Conservation (phyloP, 805 yeast species). For the Scheffersomyces ergatensis region DNA sequence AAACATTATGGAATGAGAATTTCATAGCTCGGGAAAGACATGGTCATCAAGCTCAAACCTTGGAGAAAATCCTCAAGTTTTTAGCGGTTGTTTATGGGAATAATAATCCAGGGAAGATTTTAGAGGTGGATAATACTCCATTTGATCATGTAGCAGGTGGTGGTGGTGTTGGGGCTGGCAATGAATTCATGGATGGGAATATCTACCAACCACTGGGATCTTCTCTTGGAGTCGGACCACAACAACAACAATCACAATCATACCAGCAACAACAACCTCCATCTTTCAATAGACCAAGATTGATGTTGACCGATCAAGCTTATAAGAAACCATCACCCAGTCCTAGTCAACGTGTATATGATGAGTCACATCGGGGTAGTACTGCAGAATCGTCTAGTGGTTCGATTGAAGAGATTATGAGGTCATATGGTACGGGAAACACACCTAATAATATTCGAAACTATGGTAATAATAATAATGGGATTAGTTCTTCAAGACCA, state of each 20-base stretch:
- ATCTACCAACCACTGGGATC: constrained; percentile 3
- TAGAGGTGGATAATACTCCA: constrained; percentile 28
- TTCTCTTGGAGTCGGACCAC: not conserved
- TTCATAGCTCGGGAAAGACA: constrained; percentile 80
- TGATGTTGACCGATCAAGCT: constrained; percentile 42
- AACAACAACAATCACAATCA: constrained; percentile 5
- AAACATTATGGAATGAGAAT: constrained; percentile 88
- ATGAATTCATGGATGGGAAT: constrained; percentile 4
- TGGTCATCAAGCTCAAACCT: constrained; percentile 79
- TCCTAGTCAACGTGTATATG: not conserved
- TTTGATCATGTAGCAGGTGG: constrained; percentile 7
- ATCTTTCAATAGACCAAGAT: constrained; percentile 29
- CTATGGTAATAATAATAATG: not conserved
- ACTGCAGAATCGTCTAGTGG: constrained; percentile 9
- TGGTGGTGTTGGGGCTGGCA: not conserved
- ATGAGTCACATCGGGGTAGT: not conserved
- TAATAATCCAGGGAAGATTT: constrained; percentile 46
- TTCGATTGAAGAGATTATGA: constrained; percentile 27
- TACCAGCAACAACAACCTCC: constrained; percentile 2
- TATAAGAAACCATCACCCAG: not conserved
- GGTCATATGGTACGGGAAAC: constrained; percentile 21
- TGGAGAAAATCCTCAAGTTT: constrained; percentile 84
- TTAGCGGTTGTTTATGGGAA: constrained; percentile 77
- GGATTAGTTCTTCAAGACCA: not conserved
- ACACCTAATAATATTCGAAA: constrained; percentile 9